Conservation (phyloP, 2,329 filamentous ascomycete genomes). For the Neocatenulostroma microsporum region DNA sequence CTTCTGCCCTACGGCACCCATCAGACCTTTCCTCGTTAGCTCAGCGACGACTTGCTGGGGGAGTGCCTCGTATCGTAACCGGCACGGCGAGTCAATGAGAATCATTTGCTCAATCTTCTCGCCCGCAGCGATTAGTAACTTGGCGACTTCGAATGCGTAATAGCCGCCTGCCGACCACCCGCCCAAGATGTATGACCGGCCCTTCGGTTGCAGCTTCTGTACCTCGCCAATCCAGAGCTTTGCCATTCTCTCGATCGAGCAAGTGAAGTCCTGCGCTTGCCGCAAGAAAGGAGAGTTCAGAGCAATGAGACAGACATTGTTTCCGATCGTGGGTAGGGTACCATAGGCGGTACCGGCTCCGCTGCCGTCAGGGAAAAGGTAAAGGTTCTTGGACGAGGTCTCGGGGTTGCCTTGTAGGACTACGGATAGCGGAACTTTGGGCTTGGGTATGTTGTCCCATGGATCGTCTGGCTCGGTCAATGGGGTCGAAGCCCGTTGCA, state of each 20-base stretch:
- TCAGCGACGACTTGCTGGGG: conserved; percentile 20
- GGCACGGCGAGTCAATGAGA: conserved; percentile 25
- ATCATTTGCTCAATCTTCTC: conserved; percentile 23
- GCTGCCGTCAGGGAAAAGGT: conserved; percentile 41
- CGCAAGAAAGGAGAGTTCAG: conserved; percentile 26
- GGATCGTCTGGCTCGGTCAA: conserved; percentile 18
- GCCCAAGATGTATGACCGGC: conserved; percentile 54
- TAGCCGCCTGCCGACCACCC: conserved; percentile 75
- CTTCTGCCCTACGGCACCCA: conserved; percentile 21
- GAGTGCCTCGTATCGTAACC: conserved; percentile 19
- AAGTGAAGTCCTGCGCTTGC: conserved; percentile 22
- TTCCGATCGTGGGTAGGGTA: conserved; percentile 32
- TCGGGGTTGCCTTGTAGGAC: conserved; percentile 19
- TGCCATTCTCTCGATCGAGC: conserved; percentile 24
- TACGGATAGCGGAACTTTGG: conserved; percentile 24
- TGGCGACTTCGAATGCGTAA: conserved; percentile 46
- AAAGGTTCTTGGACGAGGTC: conserved; percentile 14
- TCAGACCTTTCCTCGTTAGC: conserved; percentile 21
- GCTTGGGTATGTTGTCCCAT: conserved; percentile 25
- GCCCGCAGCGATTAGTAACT: conserved; percentile 17
- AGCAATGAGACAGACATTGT: conserved; percentile 43
- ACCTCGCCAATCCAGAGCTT: conserved; percentile 22
- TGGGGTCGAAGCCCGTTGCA: background rate
- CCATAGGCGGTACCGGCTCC: conserved; percentile 41
- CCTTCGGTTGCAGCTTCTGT: conserved; percentile 40